Percentiles rank a stretch among this genome's conserved stretches.
phyloP scores from a whole-genome alignment of 2,329 filamentous ascomycete species.

The Neocatenulostroma microsporum region DNA sequence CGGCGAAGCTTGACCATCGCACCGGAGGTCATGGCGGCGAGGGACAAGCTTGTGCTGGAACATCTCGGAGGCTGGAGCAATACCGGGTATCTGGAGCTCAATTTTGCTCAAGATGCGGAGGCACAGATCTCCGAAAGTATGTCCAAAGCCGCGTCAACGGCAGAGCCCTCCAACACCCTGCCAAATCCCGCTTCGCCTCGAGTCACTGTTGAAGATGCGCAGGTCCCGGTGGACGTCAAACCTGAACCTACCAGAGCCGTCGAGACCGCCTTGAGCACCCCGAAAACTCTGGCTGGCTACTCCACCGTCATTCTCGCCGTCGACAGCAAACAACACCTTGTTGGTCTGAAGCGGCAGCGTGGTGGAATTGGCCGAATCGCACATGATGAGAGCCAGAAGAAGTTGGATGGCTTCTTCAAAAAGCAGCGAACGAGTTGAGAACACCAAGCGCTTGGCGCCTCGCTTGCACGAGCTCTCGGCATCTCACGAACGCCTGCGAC shows the following conservation, averaged over 20 bases:
- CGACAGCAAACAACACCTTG: constrained; percentile 65
- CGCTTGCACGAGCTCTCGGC: neutral
- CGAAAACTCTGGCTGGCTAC: constrained; percentile 31
- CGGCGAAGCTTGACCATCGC: constrained; percentile 39
- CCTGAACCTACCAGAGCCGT: neutral
- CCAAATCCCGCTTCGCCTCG: neutral
- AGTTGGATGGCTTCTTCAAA: constrained; percentile 70
- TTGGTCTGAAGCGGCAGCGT: constrained; percentile 66
- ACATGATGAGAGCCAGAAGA: constrained; percentile 68
- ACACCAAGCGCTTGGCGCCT: neutral
- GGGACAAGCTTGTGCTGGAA: constrained; percentile 38
- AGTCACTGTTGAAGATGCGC: neutral
- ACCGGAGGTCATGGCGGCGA: constrained; percentile 34
- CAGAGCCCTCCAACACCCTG: neutral
- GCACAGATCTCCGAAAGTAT: neutral
- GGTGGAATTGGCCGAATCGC: constrained; percentile 73
- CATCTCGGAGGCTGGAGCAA: constrained; percentile 57
- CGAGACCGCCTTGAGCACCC: neutral
- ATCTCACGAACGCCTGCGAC: neutral
- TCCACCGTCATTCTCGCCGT: constrained; percentile 50
- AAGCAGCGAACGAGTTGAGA: constrained; percentile 20
- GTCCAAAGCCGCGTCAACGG: neutral
- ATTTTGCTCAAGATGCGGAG: constrained; percentile 9
- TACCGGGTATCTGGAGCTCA: constrained; percentile 52
- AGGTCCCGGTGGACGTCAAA: too few relatives aligned